phyloP scores from a whole-genome alignment of 768 basidiomycete species.

The Boletus subcaerulescens region DNA sequence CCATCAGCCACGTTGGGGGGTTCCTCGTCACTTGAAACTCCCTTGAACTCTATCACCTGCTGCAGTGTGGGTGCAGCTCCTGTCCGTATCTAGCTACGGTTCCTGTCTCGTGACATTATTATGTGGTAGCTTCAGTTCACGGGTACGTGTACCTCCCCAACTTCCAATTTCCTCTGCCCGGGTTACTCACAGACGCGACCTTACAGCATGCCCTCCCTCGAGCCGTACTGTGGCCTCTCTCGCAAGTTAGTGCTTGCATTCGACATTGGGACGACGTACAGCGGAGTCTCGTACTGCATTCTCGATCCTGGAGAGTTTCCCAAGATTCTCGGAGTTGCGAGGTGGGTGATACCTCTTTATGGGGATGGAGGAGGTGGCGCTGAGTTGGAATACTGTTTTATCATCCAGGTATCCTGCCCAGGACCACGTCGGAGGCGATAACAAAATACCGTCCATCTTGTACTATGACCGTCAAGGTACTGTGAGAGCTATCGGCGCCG shows the following conservation, averaged over 20 bases:
- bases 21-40: too few relatives aligned
- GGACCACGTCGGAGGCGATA: slow-evolving; percentile 43
- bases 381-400: background rate
- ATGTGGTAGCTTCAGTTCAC: background rate
- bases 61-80: too few relatives aligned
- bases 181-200: background rate
- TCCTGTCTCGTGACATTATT: background rate
- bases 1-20: too few relatives aligned
- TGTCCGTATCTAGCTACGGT: background rate
- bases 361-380: too few relatives aligned
- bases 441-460: slow-evolving; percentile 48
- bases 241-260: slow-evolving; percentile 44
- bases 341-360: slow-evolving; percentile 11
- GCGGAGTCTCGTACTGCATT: slow-evolving; percentile 37
- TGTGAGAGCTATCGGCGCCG: slow-evolving; percentile 43
- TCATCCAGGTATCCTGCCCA: slow-evolving; percentile 43
- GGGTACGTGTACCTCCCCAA: background rate
- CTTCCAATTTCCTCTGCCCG: background rate
- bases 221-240: slow-evolving; percentile 35
- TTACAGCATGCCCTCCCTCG: slow-evolving; percentile 22
- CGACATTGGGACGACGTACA: slow-evolving; percentile 44
- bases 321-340: slow-evolving; percentile 26
- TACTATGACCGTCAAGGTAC: slow-evolving; percentile 44
- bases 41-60: too few relatives aligned
- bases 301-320: slow-evolving; percentile 36